Conservation (phyloP, 2,329 filamentous ascomycete genomes). For the Paecilomyces sp. region DNA sequence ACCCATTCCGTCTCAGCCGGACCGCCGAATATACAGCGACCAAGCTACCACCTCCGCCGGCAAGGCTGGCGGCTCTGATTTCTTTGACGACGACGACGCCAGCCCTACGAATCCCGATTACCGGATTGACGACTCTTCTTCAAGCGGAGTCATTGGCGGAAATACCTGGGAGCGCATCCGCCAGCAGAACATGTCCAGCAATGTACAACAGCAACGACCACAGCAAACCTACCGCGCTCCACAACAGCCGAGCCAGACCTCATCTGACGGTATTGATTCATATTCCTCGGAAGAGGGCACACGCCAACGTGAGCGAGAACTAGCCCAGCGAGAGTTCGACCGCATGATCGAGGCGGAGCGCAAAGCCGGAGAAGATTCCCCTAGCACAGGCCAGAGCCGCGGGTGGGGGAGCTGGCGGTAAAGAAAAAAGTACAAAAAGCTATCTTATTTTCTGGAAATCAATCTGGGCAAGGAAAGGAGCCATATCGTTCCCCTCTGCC, state of each 20-base stretch:
- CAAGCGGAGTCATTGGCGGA: constrained; percentile 7
- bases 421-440: neutral
- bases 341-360: constrained; percentile 34
- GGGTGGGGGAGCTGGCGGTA: neutral
- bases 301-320: constrained; percentile 23
- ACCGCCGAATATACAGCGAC: neutral
- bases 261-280: constrained; percentile 1
- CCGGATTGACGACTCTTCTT: constrained; percentile 6
- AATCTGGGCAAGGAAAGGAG: no score
- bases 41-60: constrained; percentile 1
- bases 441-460: no score
- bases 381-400: neutral
- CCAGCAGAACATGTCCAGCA: constrained; percentile 14
- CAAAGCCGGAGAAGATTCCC: neutral
- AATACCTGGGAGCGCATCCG: constrained; percentile 34
- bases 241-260: constrained; percentile 4
- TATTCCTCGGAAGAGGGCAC: constrained; percentile 10
- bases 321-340: constrained; percentile 38
- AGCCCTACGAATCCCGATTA: constrained; percentile 29
- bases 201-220: neutral
- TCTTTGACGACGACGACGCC: constrained; percentile 30
- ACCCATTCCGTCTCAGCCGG: neutral
- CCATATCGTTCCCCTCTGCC: no score
- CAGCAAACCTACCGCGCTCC: neutral
- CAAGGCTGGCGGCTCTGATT: constrained; percentile 10